Conservation (phyloP, 768 basidiomycete species). For the Auricularia sp. region DNA sequence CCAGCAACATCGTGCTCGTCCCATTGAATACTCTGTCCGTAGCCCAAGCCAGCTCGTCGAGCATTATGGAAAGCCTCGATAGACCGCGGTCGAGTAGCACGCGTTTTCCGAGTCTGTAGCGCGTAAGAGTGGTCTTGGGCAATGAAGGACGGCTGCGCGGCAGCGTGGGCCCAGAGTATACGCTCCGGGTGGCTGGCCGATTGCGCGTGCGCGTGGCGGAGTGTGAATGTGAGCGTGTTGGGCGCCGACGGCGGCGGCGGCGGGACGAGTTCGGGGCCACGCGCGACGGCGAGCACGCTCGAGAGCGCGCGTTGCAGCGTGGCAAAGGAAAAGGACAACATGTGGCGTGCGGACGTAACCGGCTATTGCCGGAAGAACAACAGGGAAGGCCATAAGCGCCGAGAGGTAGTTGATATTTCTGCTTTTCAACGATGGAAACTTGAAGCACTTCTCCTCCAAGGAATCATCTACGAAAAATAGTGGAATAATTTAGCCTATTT, state of each 20-base stretch:
- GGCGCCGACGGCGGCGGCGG: neutral
- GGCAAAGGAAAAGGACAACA: too few relatives aligned
- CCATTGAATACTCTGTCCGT: conserved; percentile 34
- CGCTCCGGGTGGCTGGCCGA: neutral
- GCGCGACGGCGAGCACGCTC: neutral
- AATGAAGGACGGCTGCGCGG: neutral
- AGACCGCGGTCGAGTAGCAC: neutral
- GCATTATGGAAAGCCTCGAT: conserved; percentile 1
- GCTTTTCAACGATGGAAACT: too few relatives aligned
- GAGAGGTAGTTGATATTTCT: too few relatives aligned
- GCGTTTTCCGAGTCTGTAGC: neutral
- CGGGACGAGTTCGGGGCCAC: neutral
- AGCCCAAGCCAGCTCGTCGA: neutral
- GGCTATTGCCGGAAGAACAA: too few relatives aligned
- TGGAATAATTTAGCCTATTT: too few relatives aligned
- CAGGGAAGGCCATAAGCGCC: too few relatives aligned
- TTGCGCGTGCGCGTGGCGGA: neutral
- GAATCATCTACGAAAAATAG: too few relatives aligned
- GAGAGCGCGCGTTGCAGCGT: neutral
- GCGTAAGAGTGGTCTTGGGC: neutral
- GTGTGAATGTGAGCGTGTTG: neutral
- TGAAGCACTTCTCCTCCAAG: too few relatives aligned
- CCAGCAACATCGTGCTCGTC: conserved; percentile 59
- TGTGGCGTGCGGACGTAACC: too few relatives aligned
- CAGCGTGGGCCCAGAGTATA: neutral